phyloP scores from a whole-genome alignment of 345 rosid genomes.

The Bruguiera parviflora region DNA sequence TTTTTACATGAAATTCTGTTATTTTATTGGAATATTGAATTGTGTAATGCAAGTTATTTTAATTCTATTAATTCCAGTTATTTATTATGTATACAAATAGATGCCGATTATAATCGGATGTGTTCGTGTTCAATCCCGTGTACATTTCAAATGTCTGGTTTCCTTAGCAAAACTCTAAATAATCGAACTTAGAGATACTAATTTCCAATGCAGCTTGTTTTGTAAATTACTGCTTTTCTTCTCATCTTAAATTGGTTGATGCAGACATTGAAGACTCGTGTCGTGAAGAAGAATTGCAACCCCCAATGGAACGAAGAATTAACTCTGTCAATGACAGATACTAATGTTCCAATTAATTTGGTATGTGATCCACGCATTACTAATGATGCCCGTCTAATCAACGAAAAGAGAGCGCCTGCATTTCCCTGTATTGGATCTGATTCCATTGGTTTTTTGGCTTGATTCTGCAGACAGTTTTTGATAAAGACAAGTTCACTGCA shows the following conservation, averaged over 20 bases:
- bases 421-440: neutral
- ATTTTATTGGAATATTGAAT: no score
- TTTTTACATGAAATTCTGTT: no score
- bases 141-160: no score
- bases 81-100: no score
- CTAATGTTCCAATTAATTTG: conserved; percentile 20
- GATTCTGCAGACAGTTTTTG: conserved; percentile 27
- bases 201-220: neutral
- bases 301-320: conserved; percentile 38
- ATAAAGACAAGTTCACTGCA: conserved; percentile 28
- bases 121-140: no score
- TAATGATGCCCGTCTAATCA: neutral
- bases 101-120: no score
- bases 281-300: conserved; percentile 24
- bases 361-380: conserved; percentile 9
- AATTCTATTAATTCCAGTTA: no score
- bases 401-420: neutral
- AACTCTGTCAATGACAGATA: conserved; percentile 23
- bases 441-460: neutral
- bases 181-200: neutral
- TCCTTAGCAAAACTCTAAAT: no score
- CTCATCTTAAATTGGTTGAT: neutral
- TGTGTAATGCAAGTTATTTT: no score
- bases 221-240: neutral
- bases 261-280: conserved; percentile 31